These are phyloP conservation scores for Annulohypoxylon stygium DNA, from an alignment of 495 filamentous ascomycete species.

Conservation along the genomic window DNA sequence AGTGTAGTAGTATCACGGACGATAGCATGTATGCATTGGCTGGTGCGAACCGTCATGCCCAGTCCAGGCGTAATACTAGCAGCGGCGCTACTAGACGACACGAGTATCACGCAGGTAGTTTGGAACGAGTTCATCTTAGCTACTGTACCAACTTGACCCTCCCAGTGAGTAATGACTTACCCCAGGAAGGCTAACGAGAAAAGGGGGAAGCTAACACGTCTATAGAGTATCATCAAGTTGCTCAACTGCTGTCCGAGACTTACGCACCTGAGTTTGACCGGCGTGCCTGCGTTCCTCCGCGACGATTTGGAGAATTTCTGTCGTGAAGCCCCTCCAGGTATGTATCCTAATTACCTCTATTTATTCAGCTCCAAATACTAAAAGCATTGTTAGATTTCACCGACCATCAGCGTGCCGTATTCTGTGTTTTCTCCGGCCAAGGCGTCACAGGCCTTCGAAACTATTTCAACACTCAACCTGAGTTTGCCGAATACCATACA, in stretches of 20 bases:
- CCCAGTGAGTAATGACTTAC: conserved; percentile 66
- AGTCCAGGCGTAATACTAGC: conserved; percentile 63
- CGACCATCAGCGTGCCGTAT: conserved; percentile 92
- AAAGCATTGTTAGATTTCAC: conserved; percentile 81
- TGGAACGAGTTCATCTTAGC: conserved; percentile 96
- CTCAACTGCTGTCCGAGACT: conserved; percentile 92
- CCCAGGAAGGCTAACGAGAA: neutral
- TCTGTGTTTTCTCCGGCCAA: conserved; percentile 94
- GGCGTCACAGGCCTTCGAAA: conserved; percentile 83
- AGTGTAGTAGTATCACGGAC: conserved; percentile 91
- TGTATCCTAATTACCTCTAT: conserved; percentile 21
- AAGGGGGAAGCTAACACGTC: conserved; percentile 37
- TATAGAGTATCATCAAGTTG: conserved; percentile 87
- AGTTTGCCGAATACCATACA: conserved; percentile 46
- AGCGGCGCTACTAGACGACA: conserved; percentile 50
- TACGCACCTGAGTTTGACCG: conserved; percentile 95
- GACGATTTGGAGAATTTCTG: conserved; percentile 85
- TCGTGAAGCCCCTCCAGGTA: conserved; percentile 83
- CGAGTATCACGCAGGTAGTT: conserved; percentile 61
- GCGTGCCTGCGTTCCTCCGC: conserved; percentile 85
- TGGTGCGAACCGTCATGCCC: conserved; percentile 64
- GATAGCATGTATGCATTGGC: conserved; percentile 87
- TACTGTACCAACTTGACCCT: conserved; percentile 90
- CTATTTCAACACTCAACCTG: conserved; percentile 72
- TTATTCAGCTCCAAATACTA: conserved; percentile 36